Conservation (phyloP, 805 yeast genomes). For the Candida mattraensis region DNA sequence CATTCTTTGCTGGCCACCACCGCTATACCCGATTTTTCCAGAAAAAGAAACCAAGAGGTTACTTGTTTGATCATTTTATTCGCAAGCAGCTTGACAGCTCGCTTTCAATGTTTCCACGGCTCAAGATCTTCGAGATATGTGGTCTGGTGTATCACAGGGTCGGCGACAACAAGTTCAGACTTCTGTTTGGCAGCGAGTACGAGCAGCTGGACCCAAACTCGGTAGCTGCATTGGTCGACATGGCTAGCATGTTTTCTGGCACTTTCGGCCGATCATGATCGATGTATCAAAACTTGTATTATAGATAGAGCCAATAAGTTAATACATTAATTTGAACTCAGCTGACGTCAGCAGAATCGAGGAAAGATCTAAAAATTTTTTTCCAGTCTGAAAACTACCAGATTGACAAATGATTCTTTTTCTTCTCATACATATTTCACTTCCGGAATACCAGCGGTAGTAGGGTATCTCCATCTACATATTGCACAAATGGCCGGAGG, state of each 20-base stretch:
- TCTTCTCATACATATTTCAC: constrained; percentile 32
- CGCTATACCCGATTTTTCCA: constrained; percentile 19
- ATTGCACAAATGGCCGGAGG: constrained; percentile 44
- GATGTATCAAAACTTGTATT: too few species aligned
- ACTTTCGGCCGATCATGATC: too few species aligned
- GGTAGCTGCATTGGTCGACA: constrained; percentile 25
- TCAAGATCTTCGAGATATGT: constrained; percentile 32
- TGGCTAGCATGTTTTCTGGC: constrained; percentile 29
- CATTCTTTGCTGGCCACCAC: constrained; percentile 11
- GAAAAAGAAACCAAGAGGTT: constrained; percentile 19
- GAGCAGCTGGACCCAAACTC: constrained; percentile 22
- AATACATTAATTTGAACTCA: too few species aligned
- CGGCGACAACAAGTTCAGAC: constrained; percentile 15
- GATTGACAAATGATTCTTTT: constrained; percentile 1
- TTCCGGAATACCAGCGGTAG: constrained; percentile 43
- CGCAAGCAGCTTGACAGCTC: constrained; percentile 26
- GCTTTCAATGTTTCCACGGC: constrained; percentile 16
- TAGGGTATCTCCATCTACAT: constrained; percentile 32
- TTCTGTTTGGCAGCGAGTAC: constrained; percentile 27
- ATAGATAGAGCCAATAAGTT: not conserved
- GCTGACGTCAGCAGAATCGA: too few species aligned
- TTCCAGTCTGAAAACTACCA: not conserved
- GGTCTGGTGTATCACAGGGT: constrained; percentile 29
- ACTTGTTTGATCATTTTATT: constrained; percentile 32
- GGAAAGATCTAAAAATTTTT: not conserved